Base-by-base conservation (phyloP, 1,284 basidiomycete genomes). In the Apiotrichum veenhuisii region DNA sequence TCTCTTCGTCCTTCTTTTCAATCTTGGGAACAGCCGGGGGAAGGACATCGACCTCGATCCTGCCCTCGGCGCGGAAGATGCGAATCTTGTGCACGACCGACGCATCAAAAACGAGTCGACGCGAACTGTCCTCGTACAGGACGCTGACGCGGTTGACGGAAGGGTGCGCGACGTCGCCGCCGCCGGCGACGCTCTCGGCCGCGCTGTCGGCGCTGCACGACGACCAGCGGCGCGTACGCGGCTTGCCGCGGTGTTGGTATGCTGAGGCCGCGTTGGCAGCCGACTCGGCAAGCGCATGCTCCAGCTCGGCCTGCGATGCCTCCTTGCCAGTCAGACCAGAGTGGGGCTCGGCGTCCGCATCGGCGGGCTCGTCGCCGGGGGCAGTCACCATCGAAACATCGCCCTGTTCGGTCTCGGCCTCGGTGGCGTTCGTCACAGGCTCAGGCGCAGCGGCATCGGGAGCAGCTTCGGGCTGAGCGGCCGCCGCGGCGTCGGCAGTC, bases 51-150 rank as follows among this genome's bases (percentile, higher is more conserved):
- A 97, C 85, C 72, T 98, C 93, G 58, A 97, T 87, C 50, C 87
- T 85, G 38, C 89, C 91, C 64, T 91, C 88, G 33, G 82, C 82
- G 50, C 95, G 83, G 77, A 84, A 87, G 15, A 98, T 84, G 65
- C 83, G 87, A 55, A 98, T 81, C 57, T 82, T 83, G 44, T 89
- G 85, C 36, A 97, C 89, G 23, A 89, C 85, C 57, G 88, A 87
- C 3, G 94, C 88, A 74, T 98, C 89, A 58, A 98, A 82, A 26
- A 94, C 87, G 46, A 98, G 81, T 37, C 95, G 83, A 55, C 90
- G 82, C 55, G 86, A 86, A 48, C 90, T 91, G 42, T 87, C 87
- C 59, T 92, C 91, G 74, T 95, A 98, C 1, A 95, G 87, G 68
- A 97, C 89, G 15, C 90, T 94, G n/a, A 97, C 69, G 22, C 81